These are phyloP conservation scores for Artomyces pyxidatus DNA, from an alignment of 768 basidiomycete genomes.

Conservation along the genomic window DNA sequence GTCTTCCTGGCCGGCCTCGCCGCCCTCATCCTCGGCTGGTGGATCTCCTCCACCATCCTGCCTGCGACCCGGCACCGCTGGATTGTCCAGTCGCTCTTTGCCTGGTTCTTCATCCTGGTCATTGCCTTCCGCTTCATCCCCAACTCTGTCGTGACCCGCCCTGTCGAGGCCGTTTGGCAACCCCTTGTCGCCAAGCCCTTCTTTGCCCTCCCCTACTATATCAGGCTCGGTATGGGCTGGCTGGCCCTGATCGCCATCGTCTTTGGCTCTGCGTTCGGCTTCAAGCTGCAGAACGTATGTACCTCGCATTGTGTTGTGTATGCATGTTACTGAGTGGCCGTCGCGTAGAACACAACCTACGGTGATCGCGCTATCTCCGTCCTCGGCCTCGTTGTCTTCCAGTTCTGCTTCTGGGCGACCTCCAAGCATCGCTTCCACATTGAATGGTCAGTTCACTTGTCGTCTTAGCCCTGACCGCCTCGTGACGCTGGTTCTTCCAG, in stretches of 20 bases:
- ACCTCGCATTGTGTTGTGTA: background rate
- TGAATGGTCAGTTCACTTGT: constrained; percentile 50
- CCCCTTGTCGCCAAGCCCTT: constrained; percentile 61
- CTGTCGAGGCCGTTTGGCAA: constrained; percentile 65
- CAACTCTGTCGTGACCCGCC: constrained; percentile 56
- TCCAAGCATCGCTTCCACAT: constrained; percentile 57
- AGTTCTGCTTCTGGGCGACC: constrained; percentile 60
- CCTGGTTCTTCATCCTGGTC: constrained; percentile 74
- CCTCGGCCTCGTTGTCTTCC: constrained; percentile 73
- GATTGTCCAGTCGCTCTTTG: constrained; percentile 75
- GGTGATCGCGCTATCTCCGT: constrained; percentile 79
- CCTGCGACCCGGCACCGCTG: constrained; percentile 68
- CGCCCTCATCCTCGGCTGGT: constrained; percentile 70
- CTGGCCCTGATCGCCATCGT: constrained; percentile 66
- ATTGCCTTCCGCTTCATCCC: constrained; percentile 86
- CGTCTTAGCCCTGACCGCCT: constrained; percentile 4
- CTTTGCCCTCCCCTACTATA: constrained; percentile 43
- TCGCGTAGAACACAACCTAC: constrained; percentile 48
- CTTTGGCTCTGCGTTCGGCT: constrained; percentile 85
- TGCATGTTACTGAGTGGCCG: constrained; percentile 1
- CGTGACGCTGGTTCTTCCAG: constrained; percentile 25
- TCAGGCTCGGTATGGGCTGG: constrained; percentile 66
- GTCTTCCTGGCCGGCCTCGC: constrained; percentile 44
- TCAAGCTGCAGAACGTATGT: constrained; percentile 48
- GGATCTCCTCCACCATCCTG: constrained; percentile 70